Conservation (phyloP, 73 alveolate genomes). For the Stentor roeselii region DNA sequence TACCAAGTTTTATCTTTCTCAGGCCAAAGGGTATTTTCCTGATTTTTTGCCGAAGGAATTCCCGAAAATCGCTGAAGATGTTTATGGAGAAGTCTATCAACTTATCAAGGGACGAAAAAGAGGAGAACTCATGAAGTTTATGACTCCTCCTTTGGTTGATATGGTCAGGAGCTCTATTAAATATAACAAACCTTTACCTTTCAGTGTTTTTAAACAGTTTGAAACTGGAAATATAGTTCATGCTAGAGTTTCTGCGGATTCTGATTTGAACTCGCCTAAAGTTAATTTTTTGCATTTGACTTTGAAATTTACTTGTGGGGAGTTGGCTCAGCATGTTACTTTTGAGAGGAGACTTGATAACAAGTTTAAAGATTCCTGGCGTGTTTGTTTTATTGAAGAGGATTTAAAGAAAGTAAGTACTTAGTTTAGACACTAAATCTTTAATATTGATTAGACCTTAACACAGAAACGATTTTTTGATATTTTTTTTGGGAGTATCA, state of each 20-base stretch:
- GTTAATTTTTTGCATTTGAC: not conserved
- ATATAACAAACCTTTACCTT: not conserved
- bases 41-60: not conserved
- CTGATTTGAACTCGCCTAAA: not conserved
- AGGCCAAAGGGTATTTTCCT: no score
- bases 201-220: no score
- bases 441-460: no score
- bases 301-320: not conserved
- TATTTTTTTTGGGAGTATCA: no score
- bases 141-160: not conserved
- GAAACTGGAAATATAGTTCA: not conserved
- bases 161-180: not conserved
- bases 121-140: not conserved
- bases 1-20: not conserved
- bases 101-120: not conserved
- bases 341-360: not conserved
- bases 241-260: not conserved
- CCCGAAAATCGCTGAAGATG: not conserved
- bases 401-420: no score
- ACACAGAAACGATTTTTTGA: no score
- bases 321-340: not conserved
- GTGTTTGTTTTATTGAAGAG: not conserved
- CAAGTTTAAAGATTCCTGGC: not conserved
- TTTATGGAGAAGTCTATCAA: not conserved
- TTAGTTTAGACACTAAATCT: not conserved